These are phyloP conservation scores for Brassica carinata DNA, from an alignment of 345 rosid genomes.

Conservation along the genomic window DNA sequence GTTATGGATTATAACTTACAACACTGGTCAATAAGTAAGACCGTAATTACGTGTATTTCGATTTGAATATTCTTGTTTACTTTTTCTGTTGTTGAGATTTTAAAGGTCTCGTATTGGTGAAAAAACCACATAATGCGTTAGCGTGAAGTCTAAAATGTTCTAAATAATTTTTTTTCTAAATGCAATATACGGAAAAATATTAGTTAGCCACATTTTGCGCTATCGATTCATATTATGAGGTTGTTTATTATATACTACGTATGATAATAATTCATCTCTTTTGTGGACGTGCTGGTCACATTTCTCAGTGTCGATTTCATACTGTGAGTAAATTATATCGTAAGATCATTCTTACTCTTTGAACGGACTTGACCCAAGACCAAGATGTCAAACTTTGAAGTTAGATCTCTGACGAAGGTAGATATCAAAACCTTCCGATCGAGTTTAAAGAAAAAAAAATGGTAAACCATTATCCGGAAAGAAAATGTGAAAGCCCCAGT, in stretches of 20 bases:
- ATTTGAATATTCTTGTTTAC: constrained; percentile 21
- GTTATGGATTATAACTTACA: constrained; percentile 21
- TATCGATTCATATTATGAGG: constrained; percentile 17
- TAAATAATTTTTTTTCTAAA: too few species aligned
- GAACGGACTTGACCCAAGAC: neutral
- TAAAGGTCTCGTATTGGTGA: constrained; percentile 20
- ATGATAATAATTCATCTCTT: constrained; percentile 11
- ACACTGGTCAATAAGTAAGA: constrained; percentile 32
- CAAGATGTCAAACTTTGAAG: neutral
- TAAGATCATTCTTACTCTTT: neutral
- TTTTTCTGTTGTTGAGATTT: constrained; percentile 7
- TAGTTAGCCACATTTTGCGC: constrained; percentile 9
- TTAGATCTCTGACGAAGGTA: neutral
- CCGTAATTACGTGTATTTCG: constrained; percentile 26
- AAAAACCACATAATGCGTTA: too few species aligned
- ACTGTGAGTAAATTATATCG: neutral
- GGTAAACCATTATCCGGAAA: too few species aligned
- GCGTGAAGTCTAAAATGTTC: too few species aligned
- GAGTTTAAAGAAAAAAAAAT: neutral
- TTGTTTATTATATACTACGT: neutral
- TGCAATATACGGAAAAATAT: neutral
- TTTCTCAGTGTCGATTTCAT: constrained; percentile 19
- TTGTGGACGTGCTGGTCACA: constrained; percentile 7
- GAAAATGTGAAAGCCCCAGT: too few species aligned
- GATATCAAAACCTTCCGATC: too few species aligned